These are phyloP conservation scores for Simplicillium aogashimaense DNA, from an alignment of 2,329 filamentous ascomycete species.

Conservation along the genomic window DNA sequence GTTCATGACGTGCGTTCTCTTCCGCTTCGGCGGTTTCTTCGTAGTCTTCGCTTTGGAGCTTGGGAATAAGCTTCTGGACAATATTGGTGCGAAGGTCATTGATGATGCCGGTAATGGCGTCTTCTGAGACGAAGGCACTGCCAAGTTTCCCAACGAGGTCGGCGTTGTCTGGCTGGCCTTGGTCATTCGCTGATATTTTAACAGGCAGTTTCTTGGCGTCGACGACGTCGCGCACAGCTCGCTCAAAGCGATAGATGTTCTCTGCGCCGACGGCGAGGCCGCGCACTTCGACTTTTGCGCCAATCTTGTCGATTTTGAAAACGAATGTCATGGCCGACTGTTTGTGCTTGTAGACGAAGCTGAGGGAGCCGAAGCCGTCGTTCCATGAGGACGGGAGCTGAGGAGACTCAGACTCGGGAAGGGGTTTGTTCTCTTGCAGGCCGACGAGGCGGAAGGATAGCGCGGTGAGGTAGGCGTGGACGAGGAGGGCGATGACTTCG, in stretches of 20 bases:
- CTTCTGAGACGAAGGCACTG: slow-evolving; percentile 63
- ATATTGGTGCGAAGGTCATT: slow-evolving; percentile 66
- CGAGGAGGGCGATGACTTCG: slow-evolving; percentile 75
- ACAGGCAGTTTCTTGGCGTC: slow-evolving; percentile 47
- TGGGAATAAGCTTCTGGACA: slow-evolving; percentile 74
- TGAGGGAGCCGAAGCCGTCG: slow-evolving; percentile 55
- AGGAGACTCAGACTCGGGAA: slow-evolving; percentile 46
- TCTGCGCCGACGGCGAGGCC: slow-evolving; percentile 74
- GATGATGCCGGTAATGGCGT: slow-evolving; percentile 58
- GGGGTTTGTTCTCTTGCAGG: slow-evolving; percentile 71
- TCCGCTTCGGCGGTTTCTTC: slow-evolving; percentile 44
- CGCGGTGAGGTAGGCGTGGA: slow-evolving; percentile 73
- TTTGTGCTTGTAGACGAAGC: slow-evolving; percentile 78
- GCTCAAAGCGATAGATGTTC: slow-evolving; percentile 67
- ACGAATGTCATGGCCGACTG: slow-evolving; percentile 81
- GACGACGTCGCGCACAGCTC: slow-evolving; percentile 63
- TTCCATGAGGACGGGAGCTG: slow-evolving; percentile 76
- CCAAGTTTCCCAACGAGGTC: slow-evolving; percentile 38
- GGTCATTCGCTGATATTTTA: slow-evolving; percentile 38
- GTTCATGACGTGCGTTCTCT: slow-evolving; percentile 29
- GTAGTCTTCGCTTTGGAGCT: slow-evolving; percentile 69
- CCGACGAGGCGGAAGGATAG: slow-evolving; percentile 75
- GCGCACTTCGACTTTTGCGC: slow-evolving; percentile 73
- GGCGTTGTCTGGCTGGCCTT: slow-evolving; percentile 35
- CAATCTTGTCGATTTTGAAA: slow-evolving; percentile 72